phyloP scores from a whole-genome alignment of 2,329 filamentous ascomycete genomes.

The Kalaharituber pfeilii region DNA sequence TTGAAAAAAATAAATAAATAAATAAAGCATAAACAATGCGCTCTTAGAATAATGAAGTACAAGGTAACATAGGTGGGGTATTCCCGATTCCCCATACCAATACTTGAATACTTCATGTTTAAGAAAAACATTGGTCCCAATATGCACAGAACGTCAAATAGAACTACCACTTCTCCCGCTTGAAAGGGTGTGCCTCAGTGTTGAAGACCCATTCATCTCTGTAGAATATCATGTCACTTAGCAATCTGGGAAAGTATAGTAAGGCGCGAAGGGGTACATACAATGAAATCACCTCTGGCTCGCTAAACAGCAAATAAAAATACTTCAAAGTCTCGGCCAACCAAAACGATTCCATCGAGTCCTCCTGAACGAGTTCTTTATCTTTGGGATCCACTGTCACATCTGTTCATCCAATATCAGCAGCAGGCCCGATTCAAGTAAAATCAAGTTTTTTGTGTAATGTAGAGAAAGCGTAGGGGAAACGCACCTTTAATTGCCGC shows the following conservation, averaged over 20 bases:
- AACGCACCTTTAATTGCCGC: not conserved
- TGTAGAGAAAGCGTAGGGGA: too few species aligned
- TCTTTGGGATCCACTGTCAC: constrained; percentile 6
- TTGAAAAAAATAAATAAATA: too few species aligned
- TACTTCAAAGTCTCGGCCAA: constrained; percentile 84
- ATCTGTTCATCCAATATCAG: constrained; percentile 10
- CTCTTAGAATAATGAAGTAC: too few species aligned
- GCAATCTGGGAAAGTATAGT: not conserved
- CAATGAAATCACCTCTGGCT: constrained; percentile 45
- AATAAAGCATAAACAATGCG: too few species aligned
- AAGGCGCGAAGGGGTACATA: not conserved
- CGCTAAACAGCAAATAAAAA: constrained; percentile 65
- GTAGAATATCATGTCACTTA: not conserved
- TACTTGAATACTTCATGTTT: too few species aligned
- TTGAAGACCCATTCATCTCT: constrained; percentile 49
- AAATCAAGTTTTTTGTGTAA: too few species aligned
- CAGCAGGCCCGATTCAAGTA: not conserved
- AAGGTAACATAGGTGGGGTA: too few species aligned
- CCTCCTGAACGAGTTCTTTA: constrained; percentile 26
- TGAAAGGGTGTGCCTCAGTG: constrained; percentile 45
- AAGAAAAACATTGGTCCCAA: too few species aligned
- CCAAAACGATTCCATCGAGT: constrained; percentile 81
- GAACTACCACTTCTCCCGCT: too few species aligned
- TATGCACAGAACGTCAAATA: too few species aligned
- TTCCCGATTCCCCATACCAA: too few species aligned